phyloP scores from a whole-genome alignment of 192 early-diverging fungal genomes.

The Podila minutissima region DNA sequence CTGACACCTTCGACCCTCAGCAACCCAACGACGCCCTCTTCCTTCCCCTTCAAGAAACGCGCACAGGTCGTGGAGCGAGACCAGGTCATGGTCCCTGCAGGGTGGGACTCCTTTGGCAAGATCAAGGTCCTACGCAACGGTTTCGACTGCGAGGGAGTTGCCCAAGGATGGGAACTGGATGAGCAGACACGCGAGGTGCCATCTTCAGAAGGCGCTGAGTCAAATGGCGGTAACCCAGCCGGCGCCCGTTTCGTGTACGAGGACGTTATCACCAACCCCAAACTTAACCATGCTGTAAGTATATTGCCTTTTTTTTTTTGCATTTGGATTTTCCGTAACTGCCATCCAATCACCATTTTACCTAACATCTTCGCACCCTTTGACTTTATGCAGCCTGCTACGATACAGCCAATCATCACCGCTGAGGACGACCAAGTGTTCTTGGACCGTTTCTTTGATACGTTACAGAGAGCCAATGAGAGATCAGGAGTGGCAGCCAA shows the following conservation, averaged over 20 bases:
- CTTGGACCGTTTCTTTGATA: constrained; percentile 80
- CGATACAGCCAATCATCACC: constrained; percentile 69
- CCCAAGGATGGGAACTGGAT: constrained; percentile 71
- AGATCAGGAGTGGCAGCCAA: constrained; percentile 46
- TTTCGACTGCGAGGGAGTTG: constrained; percentile 74
- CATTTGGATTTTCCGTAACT: not conserved
- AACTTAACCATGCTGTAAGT: constrained; percentile 44
- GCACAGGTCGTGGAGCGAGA: constrained; percentile 91
- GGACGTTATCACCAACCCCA: constrained; percentile 60
- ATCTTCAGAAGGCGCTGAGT: constrained; percentile 1
- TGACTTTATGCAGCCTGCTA: constrained; percentile 56
- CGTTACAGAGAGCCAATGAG: constrained; percentile 70
- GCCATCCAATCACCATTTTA: not conserved
- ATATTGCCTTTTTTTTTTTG: not conserved
- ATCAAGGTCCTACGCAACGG: constrained; percentile 79
- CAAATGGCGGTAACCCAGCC: constrained; percentile 42
- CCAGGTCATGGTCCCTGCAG: constrained; percentile 86
- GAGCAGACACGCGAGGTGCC: constrained; percentile 13
- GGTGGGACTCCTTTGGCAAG: constrained; percentile 95
- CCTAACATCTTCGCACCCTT: not conserved
- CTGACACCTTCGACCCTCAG: constrained; percentile 50
- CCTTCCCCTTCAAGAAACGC: constrained; percentile 70
- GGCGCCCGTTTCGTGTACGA: constrained; percentile 68
- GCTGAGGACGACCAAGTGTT: constrained; percentile 93
- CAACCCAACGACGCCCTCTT: constrained; percentile 32